Base-by-base conservation (phyloP, 768 basidiomycete genomes). In the Boletus coccyginus region DNA sequence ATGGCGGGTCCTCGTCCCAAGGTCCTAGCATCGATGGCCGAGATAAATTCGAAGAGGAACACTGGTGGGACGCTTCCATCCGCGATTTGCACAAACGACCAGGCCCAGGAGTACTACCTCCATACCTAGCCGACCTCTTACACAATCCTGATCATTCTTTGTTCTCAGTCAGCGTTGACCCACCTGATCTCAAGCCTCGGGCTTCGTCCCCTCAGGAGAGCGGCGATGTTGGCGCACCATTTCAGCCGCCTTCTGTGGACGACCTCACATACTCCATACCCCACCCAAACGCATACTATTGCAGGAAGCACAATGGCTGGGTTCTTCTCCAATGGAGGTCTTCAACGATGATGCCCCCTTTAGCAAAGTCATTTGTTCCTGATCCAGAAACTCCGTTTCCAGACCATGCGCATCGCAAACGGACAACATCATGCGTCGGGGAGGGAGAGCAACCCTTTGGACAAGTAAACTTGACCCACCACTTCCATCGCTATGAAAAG, bases 271-370 rank as follows among this genome's bases (percentile, higher is more conserved):
- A 78, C 16, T 79, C 90, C 32, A 77, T 90, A 32, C 91, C 92
- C 13, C 90, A 94, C 66, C 86, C 91, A 6, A 83, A 89, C 61
- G 90, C 88, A 14, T 90, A 90, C 67, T 94, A 88, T 66, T 93
- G 90, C 65, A 81, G 84, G 24, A 85, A 83, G 66, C 88, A 92
- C 54, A 89, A 92, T 61, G 86, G 87, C 7, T 94, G 91, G 91
- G 81, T 91, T 35, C 79, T 93, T 39, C 75, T 92, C 16, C 77
- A 75, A 39, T 89, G 87, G 86, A 84, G 83, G 59, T 80, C 81
- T 14, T 85, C 87, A 13, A 75, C 78, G 19, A 76, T 85, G 38
- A 66, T 81, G 10, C 88, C 87, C 3, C 83, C 85, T 7, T 76
- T 90, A 21, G 79, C 84, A 17, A 72, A 70, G 42, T 82, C 83